phyloP scores from a whole-genome alignment of 495 filamentous ascomycete genomes.

The Tuber magnatum region DNA sequence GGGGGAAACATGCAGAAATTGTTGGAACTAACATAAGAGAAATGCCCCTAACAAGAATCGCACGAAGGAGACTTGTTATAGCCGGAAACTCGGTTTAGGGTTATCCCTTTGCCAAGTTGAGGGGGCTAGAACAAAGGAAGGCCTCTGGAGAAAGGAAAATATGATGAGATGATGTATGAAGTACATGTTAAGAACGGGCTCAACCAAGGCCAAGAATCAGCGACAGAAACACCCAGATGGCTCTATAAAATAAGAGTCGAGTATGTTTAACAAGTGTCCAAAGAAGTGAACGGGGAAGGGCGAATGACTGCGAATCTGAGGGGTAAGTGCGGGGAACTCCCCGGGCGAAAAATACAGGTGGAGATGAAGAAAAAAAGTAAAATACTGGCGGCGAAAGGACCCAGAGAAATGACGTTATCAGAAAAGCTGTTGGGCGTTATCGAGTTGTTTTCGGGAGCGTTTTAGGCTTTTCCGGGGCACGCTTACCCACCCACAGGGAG shows the following conservation, averaged over 20 bases:
- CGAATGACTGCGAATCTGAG: background rate
- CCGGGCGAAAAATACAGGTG: background rate
- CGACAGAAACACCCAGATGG: background rate
- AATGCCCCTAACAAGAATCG: background rate
- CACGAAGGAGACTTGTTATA: background rate
- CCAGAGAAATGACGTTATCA: background rate
- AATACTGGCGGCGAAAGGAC: background rate
- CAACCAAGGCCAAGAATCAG: background rate
- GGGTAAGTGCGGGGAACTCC: background rate
- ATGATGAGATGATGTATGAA: background rate
- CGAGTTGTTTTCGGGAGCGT: background rate
- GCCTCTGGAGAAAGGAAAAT: background rate
- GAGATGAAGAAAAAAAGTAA: conserved; percentile 2
- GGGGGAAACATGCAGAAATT: background rate
- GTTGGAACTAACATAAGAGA: background rate
- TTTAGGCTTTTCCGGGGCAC: background rate
- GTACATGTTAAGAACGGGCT: background rate
- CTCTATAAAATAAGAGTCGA: background rate
- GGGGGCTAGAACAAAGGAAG: background rate
- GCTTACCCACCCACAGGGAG: background rate
- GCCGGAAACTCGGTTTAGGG: background rate
- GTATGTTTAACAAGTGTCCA: background rate
- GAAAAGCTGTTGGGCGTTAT: background rate
- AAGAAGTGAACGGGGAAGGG: background rate
- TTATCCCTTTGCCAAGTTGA: background rate